These are phyloP conservation scores for Coffea humblotiana DNA, from an alignment of 305 asterid species.

Conservation along the genomic window DNA sequence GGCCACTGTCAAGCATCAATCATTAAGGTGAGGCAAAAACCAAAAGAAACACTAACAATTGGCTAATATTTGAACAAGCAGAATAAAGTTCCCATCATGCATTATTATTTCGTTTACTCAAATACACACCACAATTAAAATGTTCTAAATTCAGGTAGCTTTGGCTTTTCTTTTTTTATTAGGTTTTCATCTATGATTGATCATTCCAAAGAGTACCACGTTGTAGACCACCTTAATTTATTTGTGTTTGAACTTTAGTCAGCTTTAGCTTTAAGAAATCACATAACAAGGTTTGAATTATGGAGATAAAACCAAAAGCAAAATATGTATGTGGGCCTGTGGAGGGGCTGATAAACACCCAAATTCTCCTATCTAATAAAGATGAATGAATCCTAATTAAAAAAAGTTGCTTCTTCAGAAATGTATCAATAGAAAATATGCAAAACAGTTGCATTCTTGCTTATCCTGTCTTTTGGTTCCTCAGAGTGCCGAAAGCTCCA, in stretches of 20 bases:
- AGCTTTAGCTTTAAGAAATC: conserved; percentile 8
- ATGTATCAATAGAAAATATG: conserved; percentile 19
- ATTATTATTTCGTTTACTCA: not conserved
- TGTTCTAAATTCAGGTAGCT: not conserved
- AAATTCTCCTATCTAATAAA: conserved; percentile 12
- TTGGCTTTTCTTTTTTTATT: not conserved
- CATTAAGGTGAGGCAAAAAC: not conserved
- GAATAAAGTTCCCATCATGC: not conserved
- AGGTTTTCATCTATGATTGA: not conserved
- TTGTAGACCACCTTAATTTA: conserved; percentile 19
- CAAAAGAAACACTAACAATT: not conserved
- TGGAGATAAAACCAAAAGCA: conserved; percentile 13
- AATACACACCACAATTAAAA: not conserved
- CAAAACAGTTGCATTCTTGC: conserved; percentile 19
- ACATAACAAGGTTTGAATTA: conserved; percentile 15
- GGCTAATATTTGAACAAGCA: not conserved
- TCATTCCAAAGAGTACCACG: conserved; percentile 16
- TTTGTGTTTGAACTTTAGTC: conserved; percentile 1
- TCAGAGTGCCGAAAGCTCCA: conserved; percentile 19
- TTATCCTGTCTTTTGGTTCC: conserved; percentile 37
- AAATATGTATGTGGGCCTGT: conserved; percentile 22
- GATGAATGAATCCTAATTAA: conserved; percentile 16
- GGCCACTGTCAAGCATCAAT: not conserved
- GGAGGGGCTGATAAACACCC: conserved; percentile 10
- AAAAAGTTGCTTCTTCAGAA: not conserved